Evolutionary conservation across 2,329 filamentous ascomycete genomes (phyloP), one percentile per base, ranked within the genome.

Genomic region (Septoria petroselini): DNA sequence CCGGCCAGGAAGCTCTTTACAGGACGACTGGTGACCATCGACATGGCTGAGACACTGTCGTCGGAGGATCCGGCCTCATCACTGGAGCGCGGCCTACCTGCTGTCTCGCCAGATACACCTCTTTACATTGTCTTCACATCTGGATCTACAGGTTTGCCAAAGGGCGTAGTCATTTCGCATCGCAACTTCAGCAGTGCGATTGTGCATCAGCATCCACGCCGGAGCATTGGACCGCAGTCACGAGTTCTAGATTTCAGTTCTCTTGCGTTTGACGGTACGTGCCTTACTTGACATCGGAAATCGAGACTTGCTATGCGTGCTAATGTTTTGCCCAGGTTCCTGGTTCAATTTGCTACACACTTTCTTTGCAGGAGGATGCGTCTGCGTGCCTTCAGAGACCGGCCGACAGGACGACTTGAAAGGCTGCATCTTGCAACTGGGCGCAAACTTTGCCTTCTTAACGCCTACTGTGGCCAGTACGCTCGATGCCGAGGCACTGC

Each of bases 61-160:
- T n/a, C n/a, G n/a, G n/a, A n/a, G n/a, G n/a, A n/a, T n/a, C n/a
- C n/a, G n/a, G n/a, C n/a, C n/a, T n/a, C n/a, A n/a, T n/a, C n/a
- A n/a, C n/a, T n/a, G n/a, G n/a, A n/a, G n/a, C n/a, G n/a, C n/a
- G n/a, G n/a, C n/a, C n/a, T n/a, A n/a, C 31, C 18, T 15, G 14
- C 14, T 1, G 8, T 8, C 11, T 35, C 17, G 5, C 43, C 43
- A 9, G 17, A n/a, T 19, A 18, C 23, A 2, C 18, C 15, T 5
- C 17, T 40, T 3, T 47, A 39, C 34, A 18, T 52, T 9, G 19
- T 37, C n/a, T 49, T 49, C 15, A 54, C 52, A 11, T 31, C 25
- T 34, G 47, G 42, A 7, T 34, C 19, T 14, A 54, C 52, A 4
- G 52, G 52, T n/a, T 18, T 38, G 19, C 52, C 52, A 3, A 54